A percentile compares a stretch with the other conserved stretches of the same genome.
Evolutionary conservation across 1,284 basidiomycete species (phyloP).

Genomic region (Malassezia restricta): DNA sequence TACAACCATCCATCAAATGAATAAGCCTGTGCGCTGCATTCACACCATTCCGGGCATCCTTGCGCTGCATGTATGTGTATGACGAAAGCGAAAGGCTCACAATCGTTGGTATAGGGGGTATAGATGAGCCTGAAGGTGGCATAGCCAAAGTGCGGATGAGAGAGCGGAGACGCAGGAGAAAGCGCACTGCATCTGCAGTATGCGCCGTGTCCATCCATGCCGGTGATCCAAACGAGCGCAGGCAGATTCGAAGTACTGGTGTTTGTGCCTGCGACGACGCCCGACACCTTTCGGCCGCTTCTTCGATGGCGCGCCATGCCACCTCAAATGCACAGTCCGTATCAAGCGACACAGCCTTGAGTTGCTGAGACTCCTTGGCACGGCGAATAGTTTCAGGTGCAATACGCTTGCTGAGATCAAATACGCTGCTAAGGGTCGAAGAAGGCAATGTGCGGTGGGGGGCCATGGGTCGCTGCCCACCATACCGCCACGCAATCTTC

Average conservation of each 20-base stretch:
- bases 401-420: slow-evolving; percentile 56
- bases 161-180: slow-evolving; percentile 23
- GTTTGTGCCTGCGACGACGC: background rate
- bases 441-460: background rate
- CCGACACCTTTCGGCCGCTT: slow-evolving; percentile 15
- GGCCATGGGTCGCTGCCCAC: slow-evolving; percentile 57
- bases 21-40: slow-evolving; percentile 23
- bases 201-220: slow-evolving; percentile 16
- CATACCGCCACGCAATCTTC: slow-evolving; percentile 74
- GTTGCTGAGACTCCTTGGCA: background rate
- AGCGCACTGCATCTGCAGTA: slow-evolving; percentile 19
- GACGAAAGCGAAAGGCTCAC: slow-evolving; percentile 24
- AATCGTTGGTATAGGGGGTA: slow-evolving; percentile 20
- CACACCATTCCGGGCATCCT: background rate
- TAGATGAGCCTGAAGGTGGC: slow-evolving; percentile 3
- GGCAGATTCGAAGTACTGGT: slow-evolving; percentile 26
- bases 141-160: slow-evolving; percentile 25
- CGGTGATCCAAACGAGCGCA: slow-evolving; percentile 30
- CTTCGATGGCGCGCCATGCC: slow-evolving; percentile 18
- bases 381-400: background rate
- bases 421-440: slow-evolving; percentile 47
- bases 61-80: slow-evolving; percentile 4
- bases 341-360: background rate
- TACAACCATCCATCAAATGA: slow-evolving; percentile 23
- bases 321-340: slow-evolving; percentile 10